phyloP scores from a whole-genome alignment of 371 early-diverging fungal genomes.

The Mortierella sp. region DNA sequence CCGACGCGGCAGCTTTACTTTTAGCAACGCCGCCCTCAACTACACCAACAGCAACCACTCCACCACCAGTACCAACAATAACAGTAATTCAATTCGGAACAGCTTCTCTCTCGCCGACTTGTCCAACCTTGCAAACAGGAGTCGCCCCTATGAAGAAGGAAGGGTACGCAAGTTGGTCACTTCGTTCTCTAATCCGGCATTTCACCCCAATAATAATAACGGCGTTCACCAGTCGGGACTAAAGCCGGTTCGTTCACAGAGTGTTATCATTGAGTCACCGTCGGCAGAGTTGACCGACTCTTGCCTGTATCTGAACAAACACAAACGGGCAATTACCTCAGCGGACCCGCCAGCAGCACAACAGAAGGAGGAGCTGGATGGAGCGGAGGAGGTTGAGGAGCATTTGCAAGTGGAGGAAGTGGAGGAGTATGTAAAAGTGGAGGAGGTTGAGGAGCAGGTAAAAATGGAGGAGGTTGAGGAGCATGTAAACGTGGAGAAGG shows the following conservation, averaged over 20 bases:
- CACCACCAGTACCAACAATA: not conserved
- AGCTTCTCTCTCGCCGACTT: not conserved
- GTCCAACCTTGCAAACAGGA: not conserved
- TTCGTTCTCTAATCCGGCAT: conserved; percentile 26
- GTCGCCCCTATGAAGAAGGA: not conserved
- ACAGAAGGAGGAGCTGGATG: not conserved
- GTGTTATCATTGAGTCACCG: conserved; percentile 23
- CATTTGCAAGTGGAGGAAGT: not conserved
- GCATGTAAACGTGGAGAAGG: not conserved
- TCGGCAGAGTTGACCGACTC: conserved; percentile 26
- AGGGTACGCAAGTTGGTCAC: conserved; percentile 26
- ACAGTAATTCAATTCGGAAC: not conserved
- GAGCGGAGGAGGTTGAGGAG: not conserved
- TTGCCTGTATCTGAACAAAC: not conserved
- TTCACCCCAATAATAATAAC: conserved; percentile 21
- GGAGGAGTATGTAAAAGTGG: not conserved
- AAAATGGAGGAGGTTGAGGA: not conserved
- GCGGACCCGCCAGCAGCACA: not conserved
- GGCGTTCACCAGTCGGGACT: not conserved
- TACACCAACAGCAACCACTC: not conserved
- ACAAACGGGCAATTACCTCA: not conserved
- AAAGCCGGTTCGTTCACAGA: conserved; percentile 16
- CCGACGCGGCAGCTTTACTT: not conserved
- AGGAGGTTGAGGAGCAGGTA: not conserved
- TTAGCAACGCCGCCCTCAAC: not conserved